Percentiles rank a stretch among this genome's conserved stretches.
phyloP scores from a whole-genome alignment of 805 yeast genomes.

The Saccharomycodes ludwigii region DNA sequence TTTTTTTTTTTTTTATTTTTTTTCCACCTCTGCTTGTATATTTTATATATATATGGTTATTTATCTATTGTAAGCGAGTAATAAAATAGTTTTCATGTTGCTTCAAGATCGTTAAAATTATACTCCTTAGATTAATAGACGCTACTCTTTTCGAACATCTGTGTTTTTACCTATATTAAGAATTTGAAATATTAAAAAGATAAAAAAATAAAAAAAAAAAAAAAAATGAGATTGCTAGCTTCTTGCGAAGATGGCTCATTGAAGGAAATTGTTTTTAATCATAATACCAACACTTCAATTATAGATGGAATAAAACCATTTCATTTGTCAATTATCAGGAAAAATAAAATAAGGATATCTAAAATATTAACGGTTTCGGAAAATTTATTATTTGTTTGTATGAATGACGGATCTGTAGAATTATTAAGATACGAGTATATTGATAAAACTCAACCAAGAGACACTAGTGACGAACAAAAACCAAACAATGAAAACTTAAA shows the following conservation, averaged over 20 bases:
- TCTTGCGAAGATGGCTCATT: constrained; percentile 59
- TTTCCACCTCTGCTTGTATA: no score
- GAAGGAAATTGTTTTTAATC: constrained; percentile 49
- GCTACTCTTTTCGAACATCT: no score
- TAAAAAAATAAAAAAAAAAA: background rate
- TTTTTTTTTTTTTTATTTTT: no score
- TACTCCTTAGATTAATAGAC: no score
- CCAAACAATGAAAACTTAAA: background rate
- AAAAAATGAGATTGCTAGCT: constrained; percentile 44
- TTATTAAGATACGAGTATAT: constrained; percentile 28
- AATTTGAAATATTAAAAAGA: no score
- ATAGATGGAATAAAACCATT: constrained; percentile 56
- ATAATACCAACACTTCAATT: constrained; percentile 71
- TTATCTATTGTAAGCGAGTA: no score
- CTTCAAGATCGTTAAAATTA: no score
- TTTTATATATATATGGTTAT: no score
- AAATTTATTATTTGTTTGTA: constrained; percentile 30
- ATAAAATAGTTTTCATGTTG: no score
- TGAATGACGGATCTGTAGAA: constrained; percentile 32
- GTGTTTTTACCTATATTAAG: no score
- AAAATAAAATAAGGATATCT: constrained; percentile 26
- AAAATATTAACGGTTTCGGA: constrained; percentile 23
- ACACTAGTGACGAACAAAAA: constrained; percentile 5
- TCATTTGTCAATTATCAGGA: constrained; percentile 32
- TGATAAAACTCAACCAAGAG: constrained; percentile 14